A percentile compares a stretch with the other conserved stretches of the same genome.
phyloP scores from a whole-genome alignment of 2,329 filamentous ascomycete species.

The Colletotrichum viniferum region DNA sequence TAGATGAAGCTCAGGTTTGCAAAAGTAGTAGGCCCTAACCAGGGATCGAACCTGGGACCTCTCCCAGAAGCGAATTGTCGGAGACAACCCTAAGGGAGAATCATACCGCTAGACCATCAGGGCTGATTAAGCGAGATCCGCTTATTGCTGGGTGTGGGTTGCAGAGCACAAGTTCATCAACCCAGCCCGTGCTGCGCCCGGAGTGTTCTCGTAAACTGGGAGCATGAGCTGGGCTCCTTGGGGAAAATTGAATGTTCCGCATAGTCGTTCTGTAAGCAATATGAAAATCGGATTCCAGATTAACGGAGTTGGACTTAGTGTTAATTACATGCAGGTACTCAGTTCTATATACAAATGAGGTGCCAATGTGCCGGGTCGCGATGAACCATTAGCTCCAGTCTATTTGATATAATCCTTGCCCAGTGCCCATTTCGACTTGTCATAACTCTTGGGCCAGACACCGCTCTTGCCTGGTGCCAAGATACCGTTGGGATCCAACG shows the following conservation, averaged over 20 bases:
- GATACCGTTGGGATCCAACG: conserved; percentile 45
- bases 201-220: background rate
- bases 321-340: background rate
- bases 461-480: conserved; percentile 39
- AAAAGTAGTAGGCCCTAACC: background rate
- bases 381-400: background rate
- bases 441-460: conserved; percentile 35
- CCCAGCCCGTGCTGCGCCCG: background rate
- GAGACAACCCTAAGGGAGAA: conserved; percentile 6
- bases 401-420: conserved; percentile 14
- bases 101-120: conserved; percentile 20
- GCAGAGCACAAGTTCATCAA: accelerated
- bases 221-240: background rate
- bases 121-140: background rate
- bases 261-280: background rate
- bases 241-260: background rate
- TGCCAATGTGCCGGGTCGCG: background rate
- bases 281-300: background rate
- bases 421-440: conserved; percentile 9
- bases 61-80: background rate
- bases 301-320: background rate
- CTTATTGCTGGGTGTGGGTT: accelerated
- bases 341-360: background rate
- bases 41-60: conserved; percentile 18
- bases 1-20: background rate